These are phyloP conservation scores for Tirmania nivea DNA, from an alignment of 495 filamentous ascomycete species.

Conservation along the genomic window DNA sequence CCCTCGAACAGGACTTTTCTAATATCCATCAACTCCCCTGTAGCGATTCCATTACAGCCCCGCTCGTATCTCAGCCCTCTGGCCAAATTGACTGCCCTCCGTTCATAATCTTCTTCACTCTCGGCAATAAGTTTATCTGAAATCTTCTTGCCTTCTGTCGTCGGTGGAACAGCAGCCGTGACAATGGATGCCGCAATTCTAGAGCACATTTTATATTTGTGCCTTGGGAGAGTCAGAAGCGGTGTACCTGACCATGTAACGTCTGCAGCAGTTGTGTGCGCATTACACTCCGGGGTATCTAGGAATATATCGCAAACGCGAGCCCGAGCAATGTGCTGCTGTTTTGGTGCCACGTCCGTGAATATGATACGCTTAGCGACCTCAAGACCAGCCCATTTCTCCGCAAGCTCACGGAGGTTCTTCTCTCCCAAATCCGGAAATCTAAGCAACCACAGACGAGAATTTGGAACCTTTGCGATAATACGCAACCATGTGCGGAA, in stretches of 20 bases:
- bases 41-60: not conserved
- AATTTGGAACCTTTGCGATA: conserved; percentile 63
- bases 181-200: conserved; percentile 93
- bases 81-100: conserved; percentile 53
- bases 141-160: conserved; percentile 39
- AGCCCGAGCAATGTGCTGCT: conserved; percentile 79
- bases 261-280: conserved; percentile 92
- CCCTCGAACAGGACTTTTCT: conserved; percentile 55
- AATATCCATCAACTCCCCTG: conserved; percentile 11
- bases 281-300: conserved; percentile 95
- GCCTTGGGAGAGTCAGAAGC: conserved; percentile 77
- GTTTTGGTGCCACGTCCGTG: conserved; percentile 90
- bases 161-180: conserved; percentile 61
- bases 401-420: conserved; percentile 60
- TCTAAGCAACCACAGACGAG: conserved; percentile 84
- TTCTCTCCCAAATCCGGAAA: conserved; percentile 87
- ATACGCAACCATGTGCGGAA: conserved; percentile 95
- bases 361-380: conserved; percentile 87
- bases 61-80: conserved; percentile 36
- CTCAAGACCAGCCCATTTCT: conserved; percentile 61
- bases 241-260: conserved; percentile 92
- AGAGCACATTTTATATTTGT: conserved; percentile 96
- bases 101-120: conserved; percentile 64
- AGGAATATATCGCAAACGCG: conserved; percentile 85
- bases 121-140: conserved; percentile 53